A percentile compares a stretch with the other conserved stretches of the same genome.
Conservation (phyloP, 441 rosid species). For the Hura crepitans region DNA sequence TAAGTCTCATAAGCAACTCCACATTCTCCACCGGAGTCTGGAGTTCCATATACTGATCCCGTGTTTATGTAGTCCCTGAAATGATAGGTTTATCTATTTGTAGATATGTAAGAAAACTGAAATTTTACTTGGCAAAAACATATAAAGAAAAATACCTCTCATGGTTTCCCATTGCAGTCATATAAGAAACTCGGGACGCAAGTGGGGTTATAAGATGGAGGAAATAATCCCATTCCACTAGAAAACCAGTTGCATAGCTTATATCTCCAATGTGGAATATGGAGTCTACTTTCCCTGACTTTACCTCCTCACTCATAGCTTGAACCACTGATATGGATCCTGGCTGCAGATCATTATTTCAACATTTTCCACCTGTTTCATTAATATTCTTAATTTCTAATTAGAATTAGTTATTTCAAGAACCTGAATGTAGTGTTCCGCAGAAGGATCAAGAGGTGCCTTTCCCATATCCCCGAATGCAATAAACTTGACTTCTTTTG, state of each 20-base stretch:
- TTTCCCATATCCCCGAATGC: slow-evolving; percentile 76
- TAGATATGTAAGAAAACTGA: no score
- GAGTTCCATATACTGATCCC: slow-evolving; percentile 39
- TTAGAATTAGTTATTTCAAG: no score
- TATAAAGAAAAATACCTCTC: slow-evolving; percentile 36
- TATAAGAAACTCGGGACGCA: slow-evolving; percentile 57
- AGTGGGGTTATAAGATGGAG: slow-evolving; percentile 47
- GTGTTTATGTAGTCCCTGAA: slow-evolving; percentile 46
- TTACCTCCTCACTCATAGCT: slow-evolving; percentile 45
- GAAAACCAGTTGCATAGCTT: slow-evolving; percentile 71
- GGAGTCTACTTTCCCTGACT: slow-evolving; percentile 46
- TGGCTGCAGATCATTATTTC: no score
- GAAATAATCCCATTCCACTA: slow-evolving; percentile 73
- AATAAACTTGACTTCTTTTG: slow-evolving; percentile 47
- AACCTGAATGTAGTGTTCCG: slow-evolving; percentile 61
- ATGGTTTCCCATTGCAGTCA: slow-evolving; percentile 64
- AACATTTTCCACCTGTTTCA: no score
- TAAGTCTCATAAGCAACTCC: slow-evolving; percentile 65
- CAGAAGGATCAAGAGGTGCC: slow-evolving; percentile 53
- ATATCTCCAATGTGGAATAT: slow-evolving; percentile 78
- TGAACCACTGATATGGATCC: slow-evolving; percentile 57
- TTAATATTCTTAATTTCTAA: no score
- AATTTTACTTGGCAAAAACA: no score
- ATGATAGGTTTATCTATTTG: no score
- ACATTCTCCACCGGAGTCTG: slow-evolving; percentile 74